phyloP scores from a whole-genome alignment of 1,284 basidiomycete genomes.

The Lentinus polychrous region DNA sequence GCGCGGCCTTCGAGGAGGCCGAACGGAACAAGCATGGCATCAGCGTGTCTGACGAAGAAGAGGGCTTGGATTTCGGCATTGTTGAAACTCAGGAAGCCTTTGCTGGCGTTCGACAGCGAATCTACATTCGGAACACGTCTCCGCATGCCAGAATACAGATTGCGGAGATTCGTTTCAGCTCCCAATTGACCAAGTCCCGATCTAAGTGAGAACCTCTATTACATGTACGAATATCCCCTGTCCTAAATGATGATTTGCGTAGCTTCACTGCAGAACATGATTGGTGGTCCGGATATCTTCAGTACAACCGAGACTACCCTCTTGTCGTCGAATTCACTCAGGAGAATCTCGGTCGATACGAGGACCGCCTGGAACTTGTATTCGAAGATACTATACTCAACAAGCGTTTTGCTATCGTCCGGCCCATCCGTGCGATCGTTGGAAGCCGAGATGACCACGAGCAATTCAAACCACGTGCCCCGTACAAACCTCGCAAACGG shows the following conservation, averaged over 20 bases:
- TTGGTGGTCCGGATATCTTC: background rate
- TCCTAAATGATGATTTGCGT: background rate
- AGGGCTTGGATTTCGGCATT: constrained; percentile 30
- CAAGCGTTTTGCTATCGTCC: constrained; percentile 29
- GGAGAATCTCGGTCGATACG: constrained; percentile 37
- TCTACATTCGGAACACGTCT: constrained; percentile 25
- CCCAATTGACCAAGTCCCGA: constrained; percentile 21
- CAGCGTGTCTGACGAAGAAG: constrained; percentile 14
- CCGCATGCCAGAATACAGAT: constrained; percentile 26
- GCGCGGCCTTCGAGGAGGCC: constrained; percentile 18
- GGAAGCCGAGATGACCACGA: constrained; percentile 40
- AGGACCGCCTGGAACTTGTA: constrained; percentile 31
- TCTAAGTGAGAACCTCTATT: constrained; percentile 28
- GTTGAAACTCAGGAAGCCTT: constrained; percentile 23
- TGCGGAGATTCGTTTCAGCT: constrained; percentile 29
- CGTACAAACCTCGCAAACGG: constrained; percentile 44
- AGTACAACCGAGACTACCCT: constrained; percentile 20
- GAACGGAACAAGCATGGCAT: constrained; percentile 20
- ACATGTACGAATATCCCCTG: background rate
- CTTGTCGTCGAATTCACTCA: constrained; percentile 32
- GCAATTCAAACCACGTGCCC: constrained; percentile 38
- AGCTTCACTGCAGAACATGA: constrained; percentile 28
- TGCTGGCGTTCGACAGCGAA: constrained; percentile 14
- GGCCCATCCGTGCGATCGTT: constrained; percentile 26
- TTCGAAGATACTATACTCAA: constrained; percentile 25